These are phyloP conservation scores for Trametes versicolor DNA, from an alignment of 1,284 basidiomycete genomes.

Conservation along the genomic window DNA sequence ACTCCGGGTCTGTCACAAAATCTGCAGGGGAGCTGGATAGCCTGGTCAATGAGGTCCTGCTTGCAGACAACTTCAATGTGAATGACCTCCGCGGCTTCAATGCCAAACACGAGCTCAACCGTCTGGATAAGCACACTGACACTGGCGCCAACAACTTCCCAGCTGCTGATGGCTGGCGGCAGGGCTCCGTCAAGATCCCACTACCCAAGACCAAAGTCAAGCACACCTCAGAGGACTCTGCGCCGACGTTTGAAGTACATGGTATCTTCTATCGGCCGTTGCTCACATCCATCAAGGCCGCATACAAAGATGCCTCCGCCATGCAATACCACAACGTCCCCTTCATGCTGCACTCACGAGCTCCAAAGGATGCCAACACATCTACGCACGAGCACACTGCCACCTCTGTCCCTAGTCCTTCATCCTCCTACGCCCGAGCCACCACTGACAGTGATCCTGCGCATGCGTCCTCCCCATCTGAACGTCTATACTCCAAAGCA, in stretches of 20 bases:
- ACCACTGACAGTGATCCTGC: neutral
- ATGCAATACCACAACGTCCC: neutral
- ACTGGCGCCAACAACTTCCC: too few species aligned
- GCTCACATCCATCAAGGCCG: conserved; percentile 22
- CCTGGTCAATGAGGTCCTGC: conserved; percentile 44
- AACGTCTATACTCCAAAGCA: conserved; percentile 32
- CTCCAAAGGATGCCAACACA: neutral
- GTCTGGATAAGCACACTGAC: too few species aligned
- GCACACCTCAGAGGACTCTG: conserved; percentile 33
- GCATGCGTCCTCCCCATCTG: neutral
- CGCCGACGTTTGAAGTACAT: conserved; percentile 39
- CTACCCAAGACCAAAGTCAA: conserved; percentile 35
- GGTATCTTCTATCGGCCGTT: conserved; percentile 35
- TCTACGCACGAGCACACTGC: neutral
- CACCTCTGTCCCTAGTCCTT: neutral
- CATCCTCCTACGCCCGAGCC: neutral
- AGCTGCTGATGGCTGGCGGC: conserved; percentile 43
- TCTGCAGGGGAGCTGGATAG: conserved; percentile 41
- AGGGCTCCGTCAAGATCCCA: conserved; percentile 36
- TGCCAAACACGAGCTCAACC: conserved; percentile 29
- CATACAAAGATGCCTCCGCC: conserved; percentile 13
- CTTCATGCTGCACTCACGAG: neutral
- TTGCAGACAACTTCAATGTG: too few species aligned
- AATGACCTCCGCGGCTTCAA: conserved; percentile 41
- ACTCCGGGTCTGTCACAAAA: conserved; percentile 37